Base-by-base conservation (phyloP, 345 rosid species). In the Pistacia vera region DNA sequence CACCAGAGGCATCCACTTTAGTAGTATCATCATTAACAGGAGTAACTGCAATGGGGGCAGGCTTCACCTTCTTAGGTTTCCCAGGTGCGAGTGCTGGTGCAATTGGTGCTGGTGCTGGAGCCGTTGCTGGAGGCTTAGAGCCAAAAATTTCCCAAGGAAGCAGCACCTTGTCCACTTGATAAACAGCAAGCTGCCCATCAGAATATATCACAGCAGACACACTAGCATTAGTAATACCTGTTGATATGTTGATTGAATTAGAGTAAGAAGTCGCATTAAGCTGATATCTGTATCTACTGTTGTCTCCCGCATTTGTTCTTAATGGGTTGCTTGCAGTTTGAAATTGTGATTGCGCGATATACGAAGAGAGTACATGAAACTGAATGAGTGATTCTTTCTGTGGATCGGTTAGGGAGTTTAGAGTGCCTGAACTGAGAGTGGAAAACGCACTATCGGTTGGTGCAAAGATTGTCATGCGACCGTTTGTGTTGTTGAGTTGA, bases 101-200 rank as follows among this genome's bases (percentile, higher is more conserved):
- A 41, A 5, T 41, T 10, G 46, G 46, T 8, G 46, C 46, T 6
- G 89, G 85, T 4, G 86, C 76, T 0, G 90, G 88, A 3, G 86
- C 79, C 0, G 86, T 80, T 4, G 85, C 77, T 0, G 90, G 87
- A 38, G 90, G 86, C 60, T 77, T 83, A 3, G 85, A 76, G 22
- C 81, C 81, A 35, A 87, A 79, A 63, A 87, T 68, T 66, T 67
- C 75, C 68, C 78, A 48, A 3, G 90, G 90, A 55, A 79, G 88
- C 71, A 87, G 72, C 35, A 87, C 90, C 77, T 87, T 81, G 70
- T 82, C 85, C 11, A 84, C 85, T 63, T 75, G 79, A 57, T 84
- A 87, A 22, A 87, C 77, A 12, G 83, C 86, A 52, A 84, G 77
- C 73, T 81, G 83, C 46, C 65, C 74, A 71, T 87, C 88, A 18